Evolutionary conservation across 2,329 filamentous ascomycete genomes (phyloP), one percentile per base, ranked within the genome.

Genomic region (Epichloe typhina): DNA sequence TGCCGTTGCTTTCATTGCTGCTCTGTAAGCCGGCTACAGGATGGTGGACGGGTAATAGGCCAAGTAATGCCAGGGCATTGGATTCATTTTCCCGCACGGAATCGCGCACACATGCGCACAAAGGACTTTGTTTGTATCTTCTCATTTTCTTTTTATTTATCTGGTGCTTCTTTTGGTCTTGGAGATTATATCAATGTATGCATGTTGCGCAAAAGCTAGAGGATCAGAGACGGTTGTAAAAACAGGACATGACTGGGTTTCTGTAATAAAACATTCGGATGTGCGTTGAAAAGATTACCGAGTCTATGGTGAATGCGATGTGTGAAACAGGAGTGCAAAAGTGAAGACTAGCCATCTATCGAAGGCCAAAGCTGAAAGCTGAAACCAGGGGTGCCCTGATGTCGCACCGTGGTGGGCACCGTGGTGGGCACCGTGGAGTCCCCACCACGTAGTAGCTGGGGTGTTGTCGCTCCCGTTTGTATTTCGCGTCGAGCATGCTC

Each of bases 1-100:
- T 52, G 67, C 68, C 56, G 65, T 75, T 59, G 70, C 68, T 50
- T 57, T 71, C 52, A 61, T 71, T 52, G 69, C 68, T 59, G 72
- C 68, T 56, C 65, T 78, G 59, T 77, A 75, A 72, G 53, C 54
- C 50, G 45, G 47, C 5, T 9, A 9, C 21, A n/a, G n/a, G 19
- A 17, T 43, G 26, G 33, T 26, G 31, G 12, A 12, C 15, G 7
- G 26, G 26, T 8, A 9, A 31, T 8, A 31, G 26, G 26, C 26
- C 26, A 31, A 31, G 26, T 31, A 31, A 31, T 31, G 26, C 7
- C 26, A 31, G 26, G 26, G 26, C 7, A 26, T 26, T 15, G 21
- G 23, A 26, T 44, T n/a, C 15, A 44, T 26, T 44, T 44, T 6
- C 6, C 12, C 5, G 31, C 31, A 11, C 15, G 15, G 42, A 4